These are phyloP conservation scores for Phaeosphaeria sp. DNA, from an alignment of 2,329 filamentous ascomycete genomes.

Conservation along the genomic window DNA sequence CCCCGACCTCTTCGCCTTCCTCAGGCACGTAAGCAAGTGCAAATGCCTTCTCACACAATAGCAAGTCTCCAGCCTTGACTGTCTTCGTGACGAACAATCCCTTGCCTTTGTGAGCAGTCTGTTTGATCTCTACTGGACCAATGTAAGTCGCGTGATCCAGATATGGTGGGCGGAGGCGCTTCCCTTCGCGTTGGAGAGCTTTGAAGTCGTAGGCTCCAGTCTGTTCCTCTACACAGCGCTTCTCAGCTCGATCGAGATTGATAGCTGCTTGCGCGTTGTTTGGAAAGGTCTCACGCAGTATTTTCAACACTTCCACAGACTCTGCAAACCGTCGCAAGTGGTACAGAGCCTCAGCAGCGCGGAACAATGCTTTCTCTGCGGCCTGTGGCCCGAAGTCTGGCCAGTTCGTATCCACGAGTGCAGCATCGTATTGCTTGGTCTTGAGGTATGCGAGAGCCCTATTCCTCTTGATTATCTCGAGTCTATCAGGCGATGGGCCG, in stretches of 20 bases:
- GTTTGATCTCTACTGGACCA: slow-evolving; percentile 49
- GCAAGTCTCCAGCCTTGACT: slow-evolving; percentile 42
- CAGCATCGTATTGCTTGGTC: slow-evolving; percentile 43
- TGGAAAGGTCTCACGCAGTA: slow-evolving; percentile 21
- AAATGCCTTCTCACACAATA: slow-evolving; percentile 62
- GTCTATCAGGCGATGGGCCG: slow-evolving; percentile 27
- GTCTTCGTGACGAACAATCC: slow-evolving; percentile 59
- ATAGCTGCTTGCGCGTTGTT: background rate
- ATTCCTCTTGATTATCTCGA: slow-evolving; percentile 40
- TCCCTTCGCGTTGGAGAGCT: slow-evolving; percentile 47
- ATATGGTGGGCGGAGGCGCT: slow-evolving; percentile 45
- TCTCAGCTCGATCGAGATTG: slow-evolving; percentile 17
- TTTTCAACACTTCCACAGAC: slow-evolving; percentile 43
- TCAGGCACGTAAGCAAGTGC: slow-evolving; percentile 45
- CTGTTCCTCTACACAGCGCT: slow-evolving; percentile 43
- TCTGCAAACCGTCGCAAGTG: slow-evolving; percentile 45
- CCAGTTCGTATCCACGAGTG: slow-evolving; percentile 37
- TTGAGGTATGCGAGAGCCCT: slow-evolving; percentile 45
- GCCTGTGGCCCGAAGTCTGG: slow-evolving; percentile 9
- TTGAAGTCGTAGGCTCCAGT: slow-evolving; percentile 47
- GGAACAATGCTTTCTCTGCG: slow-evolving; percentile 53
- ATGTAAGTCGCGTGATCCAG: slow-evolving; percentile 58
- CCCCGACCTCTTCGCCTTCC: background rate
- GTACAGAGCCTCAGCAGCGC: slow-evolving; percentile 55
- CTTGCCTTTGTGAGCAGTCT: slow-evolving; percentile 49